Base-by-base conservation (phyloP, 139 green algal genomes). In the Mesostigma viride region DNA sequence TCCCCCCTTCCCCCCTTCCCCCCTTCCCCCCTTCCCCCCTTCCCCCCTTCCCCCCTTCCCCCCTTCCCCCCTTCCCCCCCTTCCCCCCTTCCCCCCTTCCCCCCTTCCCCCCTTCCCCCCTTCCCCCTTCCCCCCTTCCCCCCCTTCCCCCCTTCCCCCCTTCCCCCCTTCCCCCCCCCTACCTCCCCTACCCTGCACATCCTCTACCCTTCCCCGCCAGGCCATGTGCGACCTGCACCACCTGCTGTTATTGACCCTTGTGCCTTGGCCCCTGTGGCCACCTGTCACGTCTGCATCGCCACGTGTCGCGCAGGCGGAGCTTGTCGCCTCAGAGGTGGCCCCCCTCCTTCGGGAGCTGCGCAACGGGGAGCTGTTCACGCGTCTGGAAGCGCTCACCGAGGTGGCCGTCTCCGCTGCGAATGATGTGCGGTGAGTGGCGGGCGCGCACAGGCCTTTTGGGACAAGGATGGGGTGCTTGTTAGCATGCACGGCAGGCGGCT, bases 391-490 rank as follows among this genome's bases (percentile, higher is more conserved):
- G 14, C 78, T 96, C 5, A 92, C 85, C 0, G 76, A 80, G 70
- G 86, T 88, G n/a, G 86, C 88, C 17, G 82, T 86, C 5, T 80
- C 82, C 22, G 86, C 87, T 30, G 87, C 86, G 0, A 70, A 76
- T 8, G 89, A 96, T 76, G 89, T 95, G 33, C 85, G 90, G 62
- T n/a, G n/a, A n/a, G n/a, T n/a, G n/a, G n/a, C n/a, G n/a, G n/a
- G n/a, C n/a, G n/a, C n/a, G n/a, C n/a, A n/a, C n/a, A n/a, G n/a
- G n/a, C n/a, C n/a, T n/a, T n/a, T n/a, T n/a, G n/a, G n/a, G n/a
- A n/a, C n/a, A n/a, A n/a, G n/a, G n/a, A n/a, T n/a, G n/a, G n/a
- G n/a, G n/a, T n/a, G n/a, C n/a, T n/a, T n/a, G n/a, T n/a, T n/a
- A n/a, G n/a, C n/a, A n/a, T n/a, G n/a, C n/a, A n/a, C n/a, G n/a